Evolutionary conservation across 257 asterid species (phyloP).

Genomic region (Linaria vulgaris): DNA sequence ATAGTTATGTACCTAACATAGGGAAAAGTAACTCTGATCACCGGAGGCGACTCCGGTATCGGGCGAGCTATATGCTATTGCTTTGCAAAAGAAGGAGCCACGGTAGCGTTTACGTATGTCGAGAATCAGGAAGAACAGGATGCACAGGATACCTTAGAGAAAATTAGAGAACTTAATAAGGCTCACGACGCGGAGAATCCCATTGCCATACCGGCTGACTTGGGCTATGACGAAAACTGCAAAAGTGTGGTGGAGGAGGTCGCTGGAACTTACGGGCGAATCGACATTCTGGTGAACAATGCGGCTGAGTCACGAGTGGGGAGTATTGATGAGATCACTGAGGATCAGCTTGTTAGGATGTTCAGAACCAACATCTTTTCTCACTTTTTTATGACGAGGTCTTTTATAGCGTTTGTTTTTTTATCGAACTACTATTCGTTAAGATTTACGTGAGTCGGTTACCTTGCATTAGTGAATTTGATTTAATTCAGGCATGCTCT

Average conservation of each 20-base stretch:
- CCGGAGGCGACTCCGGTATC: conserved; percentile 61
- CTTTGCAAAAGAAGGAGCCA: conserved; percentile 57
- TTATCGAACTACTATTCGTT: no score
- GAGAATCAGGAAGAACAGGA: conserved; percentile 45
- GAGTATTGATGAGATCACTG: conserved; percentile 17
- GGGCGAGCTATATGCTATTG: conserved; percentile 52
- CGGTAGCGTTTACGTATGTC: conserved; percentile 41
- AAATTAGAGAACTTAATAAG: conserved; percentile 35
- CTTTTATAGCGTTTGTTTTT: background rate
- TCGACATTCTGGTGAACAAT: conserved; percentile 52
- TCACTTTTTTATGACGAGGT: conserved; percentile 28
- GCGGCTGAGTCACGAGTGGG: conserved; percentile 38
- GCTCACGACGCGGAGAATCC: conserved; percentile 45
- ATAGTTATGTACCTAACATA: conserved; percentile 18
- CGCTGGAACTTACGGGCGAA: conserved; percentile 35
- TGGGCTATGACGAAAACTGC: conserved; percentile 57
- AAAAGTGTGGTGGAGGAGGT: conserved; percentile 48
- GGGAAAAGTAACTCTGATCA: conserved; percentile 53
- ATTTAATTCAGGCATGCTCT: conserved; percentile 23
- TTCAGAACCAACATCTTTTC: conserved; percentile 30
- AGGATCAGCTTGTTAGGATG: conserved; percentile 21
- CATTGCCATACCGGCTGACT: conserved; percentile 41
- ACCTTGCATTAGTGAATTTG: background rate
- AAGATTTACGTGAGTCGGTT: background rate
- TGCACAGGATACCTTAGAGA: conserved; percentile 45